These are phyloP conservation scores for Stephania yunnanensis DNA, from an alignment of 164 flowering plant genomes.

Conservation along the genomic window DNA sequence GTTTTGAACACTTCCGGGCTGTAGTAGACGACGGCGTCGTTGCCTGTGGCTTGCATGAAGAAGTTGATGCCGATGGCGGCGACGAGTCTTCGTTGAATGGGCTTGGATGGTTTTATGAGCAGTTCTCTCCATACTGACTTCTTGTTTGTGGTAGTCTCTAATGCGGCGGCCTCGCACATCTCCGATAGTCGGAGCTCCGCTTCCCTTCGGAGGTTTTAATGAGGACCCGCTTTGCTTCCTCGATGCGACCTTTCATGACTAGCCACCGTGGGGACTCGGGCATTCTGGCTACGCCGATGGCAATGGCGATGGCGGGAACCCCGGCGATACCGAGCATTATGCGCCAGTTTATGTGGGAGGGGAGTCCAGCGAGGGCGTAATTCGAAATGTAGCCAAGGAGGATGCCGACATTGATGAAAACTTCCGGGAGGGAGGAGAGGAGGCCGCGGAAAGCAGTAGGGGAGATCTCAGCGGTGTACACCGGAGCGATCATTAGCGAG, in stretches of 20 bases:
- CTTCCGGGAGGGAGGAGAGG: slow-evolving; percentile 73
- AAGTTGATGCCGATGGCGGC: slow-evolving; percentile 78
- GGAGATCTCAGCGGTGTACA: slow-evolving; percentile 74
- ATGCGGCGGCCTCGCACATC: slow-evolving; percentile 28
- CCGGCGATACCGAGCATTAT: slow-evolving; percentile 73
- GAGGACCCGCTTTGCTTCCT: slow-evolving; percentile 53
- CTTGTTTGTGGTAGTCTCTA: slow-evolving; percentile 4
- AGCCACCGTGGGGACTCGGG: slow-evolving; percentile 96
- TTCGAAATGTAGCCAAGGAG: slow-evolving; percentile 63
- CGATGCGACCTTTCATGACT: slow-evolving; percentile 44
- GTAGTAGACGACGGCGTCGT: slow-evolving; percentile 81
- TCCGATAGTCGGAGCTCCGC: slow-evolving; percentile 48
- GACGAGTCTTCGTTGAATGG: slow-evolving; percentile 48
- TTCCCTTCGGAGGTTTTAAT: slow-evolving; percentile 40
- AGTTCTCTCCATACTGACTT: slow-evolving; percentile 68
- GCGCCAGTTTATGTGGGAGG: slow-evolving; percentile 52
- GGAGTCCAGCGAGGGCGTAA: slow-evolving; percentile 40
- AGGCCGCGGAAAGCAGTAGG: slow-evolving; percentile 68
- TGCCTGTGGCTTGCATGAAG: slow-evolving; percentile 94
- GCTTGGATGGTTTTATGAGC: slow-evolving; percentile 34
- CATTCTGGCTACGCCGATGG: slow-evolving; percentile 46
- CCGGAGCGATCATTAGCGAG: slow-evolving; percentile 79
- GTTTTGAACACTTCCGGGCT: slow-evolving; percentile 60
- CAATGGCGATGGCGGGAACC: slow-evolving; percentile 50
- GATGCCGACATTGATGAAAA: slow-evolving; percentile 68